Percentiles rank a stretch among this genome's conserved stretches.
Conservation (phyloP, 257 asterid genomes). For the Voacanga thouarsii region DNA sequence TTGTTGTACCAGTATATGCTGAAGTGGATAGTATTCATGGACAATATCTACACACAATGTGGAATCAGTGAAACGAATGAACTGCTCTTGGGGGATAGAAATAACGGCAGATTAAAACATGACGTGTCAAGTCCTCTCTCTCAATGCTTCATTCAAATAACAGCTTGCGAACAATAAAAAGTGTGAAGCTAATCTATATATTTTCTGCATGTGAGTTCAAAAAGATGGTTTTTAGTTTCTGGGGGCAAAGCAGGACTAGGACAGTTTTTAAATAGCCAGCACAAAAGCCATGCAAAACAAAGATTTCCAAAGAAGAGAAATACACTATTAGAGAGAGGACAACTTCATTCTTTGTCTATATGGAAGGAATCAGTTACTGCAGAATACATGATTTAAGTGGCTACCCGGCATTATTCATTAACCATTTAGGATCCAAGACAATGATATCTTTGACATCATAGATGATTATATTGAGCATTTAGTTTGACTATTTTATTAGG, state of each 20-base stretch:
- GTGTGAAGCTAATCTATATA: background rate
- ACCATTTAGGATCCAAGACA: background rate
- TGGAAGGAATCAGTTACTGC: background rate
- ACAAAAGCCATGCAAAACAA: background rate
- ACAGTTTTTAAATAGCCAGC: background rate
- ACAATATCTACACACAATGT: background rate
- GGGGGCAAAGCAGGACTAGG: background rate
- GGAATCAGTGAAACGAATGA: no score
- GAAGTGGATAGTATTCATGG: background rate
- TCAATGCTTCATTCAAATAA: background rate
- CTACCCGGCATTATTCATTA: background rate
- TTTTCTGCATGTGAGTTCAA: background rate
- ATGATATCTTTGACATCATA: conserved; percentile 1
- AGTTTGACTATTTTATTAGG: background rate
- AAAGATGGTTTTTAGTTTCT: background rate
- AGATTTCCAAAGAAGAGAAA: background rate
- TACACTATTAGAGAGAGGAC: background rate
- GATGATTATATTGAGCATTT: background rate
- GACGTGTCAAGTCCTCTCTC: background rate
- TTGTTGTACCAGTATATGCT: background rate
- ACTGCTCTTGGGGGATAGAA: no score
- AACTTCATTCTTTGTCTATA: background rate
- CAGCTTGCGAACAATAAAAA: background rate
- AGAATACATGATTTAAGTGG: background rate
- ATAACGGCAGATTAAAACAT: background rate